Evolutionary conservation across 1,284 basidiomycete genomes (phyloP).

Genomic region (Trichosporon sp.): DNA sequence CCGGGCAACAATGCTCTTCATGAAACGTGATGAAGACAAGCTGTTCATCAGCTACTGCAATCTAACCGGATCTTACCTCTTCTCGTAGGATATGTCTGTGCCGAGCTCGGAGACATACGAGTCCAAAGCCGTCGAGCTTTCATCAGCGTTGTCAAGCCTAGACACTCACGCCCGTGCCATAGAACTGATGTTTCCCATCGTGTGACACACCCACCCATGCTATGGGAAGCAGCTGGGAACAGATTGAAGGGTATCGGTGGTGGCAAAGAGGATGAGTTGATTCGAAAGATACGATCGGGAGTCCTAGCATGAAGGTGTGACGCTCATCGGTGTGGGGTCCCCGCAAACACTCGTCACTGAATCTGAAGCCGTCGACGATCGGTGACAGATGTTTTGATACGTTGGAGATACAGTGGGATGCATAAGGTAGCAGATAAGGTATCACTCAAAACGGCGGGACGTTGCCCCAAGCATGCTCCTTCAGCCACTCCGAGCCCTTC

Average conservation of each 20-base stretch:
- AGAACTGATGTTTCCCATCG: constrained; percentile 48
- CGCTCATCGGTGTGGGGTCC: background rate
- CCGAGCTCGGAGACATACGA: constrained; percentile 84
- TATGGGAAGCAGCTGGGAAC: background rate
- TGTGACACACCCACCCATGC: background rate
- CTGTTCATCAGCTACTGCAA: constrained; percentile 42
- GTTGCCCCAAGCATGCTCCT: constrained; percentile 54
- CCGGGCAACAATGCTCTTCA: constrained; percentile 81
- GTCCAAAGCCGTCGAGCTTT: constrained; percentile 65
- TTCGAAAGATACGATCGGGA: background rate
- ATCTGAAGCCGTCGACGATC: background rate
- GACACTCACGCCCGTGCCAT: constrained; percentile 48
- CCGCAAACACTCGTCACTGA: background rate
- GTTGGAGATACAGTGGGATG: background rate
- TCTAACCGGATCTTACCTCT: constrained; percentile 62
- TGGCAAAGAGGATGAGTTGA: background rate
- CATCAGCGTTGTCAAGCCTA: background rate
- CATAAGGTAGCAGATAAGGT: background rate
- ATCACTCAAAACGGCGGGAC: constrained; percentile 29
- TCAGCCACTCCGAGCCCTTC: constrained; percentile 70
- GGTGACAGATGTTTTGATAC: no score
- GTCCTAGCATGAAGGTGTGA: background rate
- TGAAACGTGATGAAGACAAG: constrained; percentile 75
- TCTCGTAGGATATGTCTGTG: constrained; percentile 80
- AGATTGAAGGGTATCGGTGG: background rate